Conservation (phyloP, 2,329 filamentous ascomycete species). For the Stemphylium lycopersici region DNA sequence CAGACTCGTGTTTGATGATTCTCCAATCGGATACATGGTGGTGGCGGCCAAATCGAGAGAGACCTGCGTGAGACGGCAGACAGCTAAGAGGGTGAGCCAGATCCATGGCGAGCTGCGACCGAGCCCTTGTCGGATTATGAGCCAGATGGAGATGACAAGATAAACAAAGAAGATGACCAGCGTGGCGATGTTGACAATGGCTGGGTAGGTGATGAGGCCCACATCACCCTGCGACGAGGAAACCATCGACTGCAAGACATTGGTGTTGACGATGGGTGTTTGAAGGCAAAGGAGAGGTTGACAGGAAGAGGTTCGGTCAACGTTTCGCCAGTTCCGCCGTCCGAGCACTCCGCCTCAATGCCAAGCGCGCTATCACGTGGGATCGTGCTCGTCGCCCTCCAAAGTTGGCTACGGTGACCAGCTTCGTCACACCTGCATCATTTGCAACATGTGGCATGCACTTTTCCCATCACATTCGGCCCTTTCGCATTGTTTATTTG, state of each 20-base stretch:
- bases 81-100: slow-evolving; percentile 37
- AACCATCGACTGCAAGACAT: slow-evolving; percentile 34
- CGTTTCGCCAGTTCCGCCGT: slow-evolving; percentile 14
- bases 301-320: not conserved
- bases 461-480: not conserved
- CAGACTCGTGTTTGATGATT: slow-evolving; percentile 35
- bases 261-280: slow-evolving; percentile 7
- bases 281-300: slow-evolving; percentile 4
- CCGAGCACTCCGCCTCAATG: slow-evolving; percentile 16
- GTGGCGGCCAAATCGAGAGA: slow-evolving; percentile 46
- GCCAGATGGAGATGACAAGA: slow-evolving; percentile 35
- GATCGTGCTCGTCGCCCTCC: not conserved
- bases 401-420: not conserved
- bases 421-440: not conserved
- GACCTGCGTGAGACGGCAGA: slow-evolving; percentile 45
- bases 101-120: slow-evolving; percentile 45
- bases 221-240: not conserved
- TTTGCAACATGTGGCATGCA: not conserved
- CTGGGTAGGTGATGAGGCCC: slow-evolving; percentile 26
- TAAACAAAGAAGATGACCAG: slow-evolving; percentile 43
- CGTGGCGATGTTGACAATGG: slow-evolving; percentile 43
- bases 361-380: slow-evolving; percentile 16
- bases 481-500: not conserved
- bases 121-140: slow-evolving; percentile 40
- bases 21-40: slow-evolving; percentile 28